These are phyloP conservation scores for Kwoniella shivajii DNA, from an alignment of 1,284 basidiomycete species.

Conservation along the genomic window DNA sequence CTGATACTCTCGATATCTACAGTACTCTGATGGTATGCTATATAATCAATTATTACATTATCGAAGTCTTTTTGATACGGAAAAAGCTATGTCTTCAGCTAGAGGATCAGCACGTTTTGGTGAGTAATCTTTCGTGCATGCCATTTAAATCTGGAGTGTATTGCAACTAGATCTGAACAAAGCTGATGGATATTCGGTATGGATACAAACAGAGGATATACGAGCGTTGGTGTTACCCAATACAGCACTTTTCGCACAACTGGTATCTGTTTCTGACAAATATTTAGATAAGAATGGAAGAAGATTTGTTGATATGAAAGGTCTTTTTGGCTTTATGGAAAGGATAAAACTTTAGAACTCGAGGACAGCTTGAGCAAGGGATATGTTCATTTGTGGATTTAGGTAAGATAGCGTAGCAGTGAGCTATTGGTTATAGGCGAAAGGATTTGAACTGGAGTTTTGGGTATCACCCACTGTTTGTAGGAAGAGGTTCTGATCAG, in stretches of 20 bases:
- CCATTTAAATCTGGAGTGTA: no score
- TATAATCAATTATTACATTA: constrained; percentile 88
- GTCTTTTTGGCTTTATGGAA: constrained; percentile 75
- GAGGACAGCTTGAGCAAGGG: background rate
- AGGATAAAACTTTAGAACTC: constrained; percentile 33
- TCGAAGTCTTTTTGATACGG: constrained; percentile 70
- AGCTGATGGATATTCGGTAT: constrained; percentile 37
- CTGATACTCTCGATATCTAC: constrained; percentile 3
- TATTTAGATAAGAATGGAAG: constrained; percentile 81
- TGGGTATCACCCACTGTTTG: no score
- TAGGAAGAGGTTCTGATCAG: no score
- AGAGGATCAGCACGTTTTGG: constrained; percentile 60
- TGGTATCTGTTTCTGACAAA: constrained; percentile 67
- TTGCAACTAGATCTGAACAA: constrained; percentile 10
- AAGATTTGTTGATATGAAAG: constrained; percentile 77
- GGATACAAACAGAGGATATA: constrained; percentile 58
- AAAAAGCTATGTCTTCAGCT: constrained; percentile 64
- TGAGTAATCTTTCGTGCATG: constrained; percentile 47
- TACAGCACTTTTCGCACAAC: constrained; percentile 57
- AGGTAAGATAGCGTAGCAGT: no score
- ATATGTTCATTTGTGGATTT: no score
- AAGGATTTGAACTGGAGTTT: no score
- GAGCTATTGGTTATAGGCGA: no score
- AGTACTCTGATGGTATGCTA: constrained; percentile 81
- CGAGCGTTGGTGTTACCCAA: constrained; percentile 61